phyloP scores from a whole-genome alignment of 352 stramenopile species.

The Phytophthora nicotianae region DNA sequence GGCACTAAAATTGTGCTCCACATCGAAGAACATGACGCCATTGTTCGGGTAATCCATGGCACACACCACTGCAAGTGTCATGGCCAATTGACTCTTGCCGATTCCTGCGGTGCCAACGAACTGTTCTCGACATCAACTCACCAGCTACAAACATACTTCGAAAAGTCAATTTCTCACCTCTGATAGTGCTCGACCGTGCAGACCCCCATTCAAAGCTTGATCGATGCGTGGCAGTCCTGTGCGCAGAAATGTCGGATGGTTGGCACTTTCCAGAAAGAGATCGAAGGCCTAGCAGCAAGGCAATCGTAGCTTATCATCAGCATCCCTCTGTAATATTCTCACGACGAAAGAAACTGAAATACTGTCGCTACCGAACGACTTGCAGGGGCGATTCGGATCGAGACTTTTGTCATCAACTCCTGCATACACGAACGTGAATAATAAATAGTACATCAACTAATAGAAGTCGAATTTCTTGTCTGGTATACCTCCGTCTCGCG shows the following conservation, averaged over 20 bases:
- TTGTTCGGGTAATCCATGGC: conserved; percentile 65
- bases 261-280: conserved; percentile 76
- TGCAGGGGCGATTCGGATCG: conserved; percentile 53
- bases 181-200: conserved; percentile 58
- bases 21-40: conserved; percentile 72
- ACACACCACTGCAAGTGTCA: conserved; percentile 78
- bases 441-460: conserved; percentile 6
- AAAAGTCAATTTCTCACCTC: conserved; percentile 39
- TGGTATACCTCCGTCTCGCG: conserved; percentile 51
- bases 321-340: no score
- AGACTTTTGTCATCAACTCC: conserved; percentile 63
- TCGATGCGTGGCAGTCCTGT: conserved; percentile 68
- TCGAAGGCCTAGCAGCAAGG: conserved; percentile 60
- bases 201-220: conserved; percentile 62
- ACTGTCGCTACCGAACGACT: conserved; percentile 41
- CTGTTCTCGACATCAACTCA: conserved; percentile 32
- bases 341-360: background rate
- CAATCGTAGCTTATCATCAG: conserved; percentile 7
- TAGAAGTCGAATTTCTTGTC: background rate
- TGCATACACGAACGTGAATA: conserved; percentile 26
- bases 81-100: conserved; percentile 76
- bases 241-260: conserved; percentile 67
- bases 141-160: conserved; percentile 11
- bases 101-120: conserved; percentile 73
- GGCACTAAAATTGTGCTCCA: conserved; percentile 74